Base-by-base conservation (phyloP, 2,329 filamentous ascomycete genomes). In the Neurospora sp. region DNA sequence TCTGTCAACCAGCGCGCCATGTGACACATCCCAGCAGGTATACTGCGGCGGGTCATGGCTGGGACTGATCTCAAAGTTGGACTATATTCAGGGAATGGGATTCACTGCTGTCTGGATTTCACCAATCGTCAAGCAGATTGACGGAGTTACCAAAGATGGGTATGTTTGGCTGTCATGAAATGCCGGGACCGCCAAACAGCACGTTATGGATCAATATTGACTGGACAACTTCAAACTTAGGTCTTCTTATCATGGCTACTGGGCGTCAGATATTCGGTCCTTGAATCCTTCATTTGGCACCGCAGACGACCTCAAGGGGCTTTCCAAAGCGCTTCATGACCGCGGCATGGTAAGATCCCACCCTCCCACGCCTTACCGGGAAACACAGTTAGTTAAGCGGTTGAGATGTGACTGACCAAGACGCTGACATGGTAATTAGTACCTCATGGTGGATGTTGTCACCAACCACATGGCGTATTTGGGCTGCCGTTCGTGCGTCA, bases 391-490 rank as follows among this genome's bases (percentile, higher is more conserved):
- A 33, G 39, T 17, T 13, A 10, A 42, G 10, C n/a, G 38, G 33
- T 40, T 28, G 17, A 40, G 15, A 42, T 36, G 38, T 33, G 13
- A 15, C 38, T 23, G 36, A 52, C 7, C 52, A 36, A 36, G 39
- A 33, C 19, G 23, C 42, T 58, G 23, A 67, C 66, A 67, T 67
- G 10, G 8, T 23, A 3, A n/a, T 39, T 40, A 73, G 80, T 87
- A 86, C 73, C 78, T 89, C 43, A 89, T 89, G 87, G 81, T 89
- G 2, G 87, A 89, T 71, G 79, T 89, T 1, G 86, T 89, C 2
- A 82, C 83, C 8, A 88, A 89, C 75, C 85, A 89, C 75, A 84
- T 84, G 75, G 85, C 79, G n/a, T 87, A 83, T 75, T 77, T 80
- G 38, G 85, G 86, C 33, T 78, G 80, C n/a, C 77, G 79, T 0